phyloP scores from a whole-genome alignment of 1,284 basidiomycete genomes.

The Puccinia horiana region DNA sequence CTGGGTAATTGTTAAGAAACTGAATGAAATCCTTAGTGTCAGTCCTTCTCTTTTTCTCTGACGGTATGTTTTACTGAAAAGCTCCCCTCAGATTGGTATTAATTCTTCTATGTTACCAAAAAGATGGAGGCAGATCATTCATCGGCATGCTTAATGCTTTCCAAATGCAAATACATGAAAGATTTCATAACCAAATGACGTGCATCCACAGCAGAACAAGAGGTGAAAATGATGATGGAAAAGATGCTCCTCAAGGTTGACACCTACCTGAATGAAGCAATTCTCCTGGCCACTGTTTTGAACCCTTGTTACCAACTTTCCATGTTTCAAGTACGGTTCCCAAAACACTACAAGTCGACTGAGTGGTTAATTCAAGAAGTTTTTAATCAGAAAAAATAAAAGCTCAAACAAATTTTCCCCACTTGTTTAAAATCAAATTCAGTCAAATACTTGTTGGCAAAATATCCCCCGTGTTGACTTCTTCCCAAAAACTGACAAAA shows the following conservation, averaged over 20 bases:
- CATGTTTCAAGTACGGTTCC: not conserved
- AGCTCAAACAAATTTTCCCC: not conserved
- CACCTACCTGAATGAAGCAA: not conserved
- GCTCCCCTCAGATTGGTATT: too few species aligned
- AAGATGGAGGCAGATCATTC: not conserved
- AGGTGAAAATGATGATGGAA: not conserved
- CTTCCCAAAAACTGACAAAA: not conserved
- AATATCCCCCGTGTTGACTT: not conserved
- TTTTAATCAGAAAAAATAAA: not conserved
- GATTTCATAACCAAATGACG: not conserved
- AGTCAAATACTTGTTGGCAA: too few species aligned
- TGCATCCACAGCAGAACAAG: too few species aligned
- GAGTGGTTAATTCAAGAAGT: not conserved
- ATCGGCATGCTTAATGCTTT: not conserved
- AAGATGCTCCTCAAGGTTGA: not conserved
- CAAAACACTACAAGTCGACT: not conserved
- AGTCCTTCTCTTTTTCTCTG: too few species aligned
- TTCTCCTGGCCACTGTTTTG: not conserved
- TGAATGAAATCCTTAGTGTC: too few species aligned
- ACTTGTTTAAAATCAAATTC: not conserved
- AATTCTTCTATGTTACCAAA: not conserved
- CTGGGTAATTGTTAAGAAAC: too few species aligned
- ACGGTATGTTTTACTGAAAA: too few species aligned
- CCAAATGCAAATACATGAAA: not conserved
- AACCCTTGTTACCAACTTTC: not conserved